phyloP scores from a whole-genome alignment of 164 flowering plant genomes.

The Malania oleifera region DNA sequence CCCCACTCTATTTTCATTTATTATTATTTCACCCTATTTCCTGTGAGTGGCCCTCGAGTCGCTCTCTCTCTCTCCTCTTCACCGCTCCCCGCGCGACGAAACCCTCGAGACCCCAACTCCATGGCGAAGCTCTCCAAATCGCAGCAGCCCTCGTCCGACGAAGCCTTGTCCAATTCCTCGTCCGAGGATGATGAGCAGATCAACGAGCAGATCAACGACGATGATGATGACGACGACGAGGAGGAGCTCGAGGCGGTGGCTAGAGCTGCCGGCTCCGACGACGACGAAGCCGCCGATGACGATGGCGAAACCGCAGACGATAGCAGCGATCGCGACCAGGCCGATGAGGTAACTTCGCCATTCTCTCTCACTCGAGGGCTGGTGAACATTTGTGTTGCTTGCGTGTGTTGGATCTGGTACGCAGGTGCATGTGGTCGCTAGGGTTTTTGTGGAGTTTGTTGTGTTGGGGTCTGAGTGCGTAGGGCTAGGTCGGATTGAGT shows the following conservation, averaged over 20 bases:
- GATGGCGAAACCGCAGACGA: slow-evolving; percentile 21
- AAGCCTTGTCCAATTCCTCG: slow-evolving; percentile 35
- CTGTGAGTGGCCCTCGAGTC: not conserved
- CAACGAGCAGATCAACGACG: slow-evolving; percentile 45
- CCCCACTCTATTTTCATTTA: not conserved
- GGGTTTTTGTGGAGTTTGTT: not conserved
- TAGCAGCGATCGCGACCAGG: slow-evolving; percentile 30
- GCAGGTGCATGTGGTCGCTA: slow-evolving; percentile 2
- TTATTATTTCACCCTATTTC: not conserved
- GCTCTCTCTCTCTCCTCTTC: not conserved
- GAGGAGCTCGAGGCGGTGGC: slow-evolving; percentile 89
- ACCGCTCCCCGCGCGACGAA: slow-evolving; percentile 4
- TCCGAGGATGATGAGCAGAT: slow-evolving; percentile 66
- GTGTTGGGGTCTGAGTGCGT: not conserved
- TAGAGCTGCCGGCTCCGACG: slow-evolving; percentile 53
- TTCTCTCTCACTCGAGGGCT: slow-evolving; percentile 1
- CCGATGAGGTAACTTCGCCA: slow-evolving; percentile 31
- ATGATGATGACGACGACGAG: slow-evolving; percentile 48
- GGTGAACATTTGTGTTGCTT: no score
- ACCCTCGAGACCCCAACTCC: slow-evolving; percentile 24
- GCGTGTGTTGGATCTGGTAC: not conserved
- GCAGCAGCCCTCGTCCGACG: slow-evolving; percentile 43
- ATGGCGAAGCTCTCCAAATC: slow-evolving; percentile 52
- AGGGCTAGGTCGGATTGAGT: not conserved
- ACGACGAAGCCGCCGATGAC: slow-evolving; percentile 33